Evolutionary conservation across 2,329 filamentous ascomycete genomes (phyloP).

Genomic region (Xylaria sp.): DNA sequence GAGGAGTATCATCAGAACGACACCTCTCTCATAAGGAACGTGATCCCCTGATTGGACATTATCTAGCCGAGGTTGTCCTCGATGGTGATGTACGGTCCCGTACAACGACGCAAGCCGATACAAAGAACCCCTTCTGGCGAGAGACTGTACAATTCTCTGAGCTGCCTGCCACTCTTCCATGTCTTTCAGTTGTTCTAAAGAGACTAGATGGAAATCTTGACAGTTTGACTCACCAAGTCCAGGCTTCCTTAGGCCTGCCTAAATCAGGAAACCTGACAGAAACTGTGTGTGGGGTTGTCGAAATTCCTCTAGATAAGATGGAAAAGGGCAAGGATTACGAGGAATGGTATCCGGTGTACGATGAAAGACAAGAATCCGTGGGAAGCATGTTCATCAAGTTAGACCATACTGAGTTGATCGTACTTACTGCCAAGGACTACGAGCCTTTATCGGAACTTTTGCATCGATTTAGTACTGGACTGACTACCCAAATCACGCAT

Average conservation of each 20-base stretch:
- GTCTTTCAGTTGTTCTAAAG: slow-evolving; percentile 77
- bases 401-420: slow-evolving; percentile 87
- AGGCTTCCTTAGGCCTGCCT: slow-evolving; percentile 55
- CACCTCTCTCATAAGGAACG: slow-evolving; percentile 46
- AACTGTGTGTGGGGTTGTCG: slow-evolving; percentile 75
- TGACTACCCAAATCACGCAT: slow-evolving; percentile 86
- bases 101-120: slow-evolving; percentile 76
- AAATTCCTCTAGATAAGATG: slow-evolving; percentile 81
- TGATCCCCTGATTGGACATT: slow-evolving; percentile 70
- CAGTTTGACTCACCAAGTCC: slow-evolving; percentile 57
- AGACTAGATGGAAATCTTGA: slow-evolving; percentile 65
- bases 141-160: slow-evolving; percentile 83
- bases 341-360: slow-evolving; percentile 85
- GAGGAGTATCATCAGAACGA: slow-evolving; percentile 42
- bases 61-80: slow-evolving; percentile 80
- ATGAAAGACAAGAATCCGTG: slow-evolving; percentile 78
- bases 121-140: slow-evolving; percentile 81
- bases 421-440: slow-evolving; percentile 88
- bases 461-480: slow-evolving; percentile 82
- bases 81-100: slow-evolving; percentile 82
- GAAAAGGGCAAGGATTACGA: slow-evolving; percentile 82
- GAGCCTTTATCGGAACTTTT: slow-evolving; percentile 82
- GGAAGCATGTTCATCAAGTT: slow-evolving; percentile 88
- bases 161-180: slow-evolving; percentile 74
- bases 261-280: slow-evolving; percentile 60